Evolutionary conservation across 1,284 basidiomycete species (phyloP).

Genomic region (Rhodotorula sp.): DNA sequence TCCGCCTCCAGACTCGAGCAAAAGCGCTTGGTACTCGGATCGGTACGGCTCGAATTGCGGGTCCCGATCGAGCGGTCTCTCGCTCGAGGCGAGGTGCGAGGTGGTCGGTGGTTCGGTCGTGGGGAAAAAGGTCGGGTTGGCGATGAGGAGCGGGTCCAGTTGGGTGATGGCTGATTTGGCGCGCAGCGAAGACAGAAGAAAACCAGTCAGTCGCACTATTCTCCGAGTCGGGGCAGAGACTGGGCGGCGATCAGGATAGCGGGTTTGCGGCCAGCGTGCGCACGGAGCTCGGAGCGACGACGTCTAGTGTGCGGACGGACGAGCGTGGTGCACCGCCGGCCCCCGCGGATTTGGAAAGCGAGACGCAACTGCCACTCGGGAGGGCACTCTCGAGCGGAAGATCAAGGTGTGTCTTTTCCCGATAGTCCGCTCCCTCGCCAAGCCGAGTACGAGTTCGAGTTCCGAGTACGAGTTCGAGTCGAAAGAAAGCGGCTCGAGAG

Average conservation of each 20-base stretch:
- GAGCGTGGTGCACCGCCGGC: not conserved
- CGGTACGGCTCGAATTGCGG: constrained; percentile 29
- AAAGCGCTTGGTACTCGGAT: constrained; percentile 18
- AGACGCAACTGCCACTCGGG: too few relatives aligned
- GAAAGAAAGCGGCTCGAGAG: not conserved
- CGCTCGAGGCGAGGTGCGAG: not conserved
- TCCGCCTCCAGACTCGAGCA: not conserved
- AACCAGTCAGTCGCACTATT: not conserved
- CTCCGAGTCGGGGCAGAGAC: too few relatives aligned
- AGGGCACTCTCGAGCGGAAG: too few relatives aligned
- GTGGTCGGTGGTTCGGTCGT: not conserved
- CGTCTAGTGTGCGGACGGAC: not conserved
- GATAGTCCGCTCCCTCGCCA: too few relatives aligned
- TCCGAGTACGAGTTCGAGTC: not conserved
- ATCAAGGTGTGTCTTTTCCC: too few relatives aligned
- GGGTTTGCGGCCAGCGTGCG: not conserved
- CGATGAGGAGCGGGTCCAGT: constrained; percentile 17
- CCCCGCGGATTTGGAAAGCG: not conserved
- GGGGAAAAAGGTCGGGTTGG: constrained; percentile 28
- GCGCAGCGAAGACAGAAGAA: too few relatives aligned
- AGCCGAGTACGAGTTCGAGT: not conserved
- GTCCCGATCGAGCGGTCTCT: constrained; percentile 13
- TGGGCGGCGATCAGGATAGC: not conserved
- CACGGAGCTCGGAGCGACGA: not conserved
- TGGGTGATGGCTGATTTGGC: constrained; percentile 27